These are phyloP conservation scores for Lactarius pseudohatsudake DNA, from an alignment of 768 basidiomycete genomes.

Conservation along the genomic window DNA sequence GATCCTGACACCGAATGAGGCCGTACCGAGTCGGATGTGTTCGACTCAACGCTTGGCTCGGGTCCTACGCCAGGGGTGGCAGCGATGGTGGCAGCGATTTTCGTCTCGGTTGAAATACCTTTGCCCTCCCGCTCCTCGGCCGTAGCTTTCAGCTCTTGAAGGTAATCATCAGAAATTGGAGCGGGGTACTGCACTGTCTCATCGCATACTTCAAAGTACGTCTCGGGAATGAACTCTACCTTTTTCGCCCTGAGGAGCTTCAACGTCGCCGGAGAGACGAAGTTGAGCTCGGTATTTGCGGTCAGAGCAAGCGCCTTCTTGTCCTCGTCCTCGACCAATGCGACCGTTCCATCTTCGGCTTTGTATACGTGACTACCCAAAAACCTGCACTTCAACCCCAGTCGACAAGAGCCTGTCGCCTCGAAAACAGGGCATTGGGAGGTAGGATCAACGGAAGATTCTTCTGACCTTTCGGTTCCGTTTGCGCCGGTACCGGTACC, in stretches of 20 bases:
- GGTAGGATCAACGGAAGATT: conserved; percentile 45
- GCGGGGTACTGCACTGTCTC: conserved; percentile 52
- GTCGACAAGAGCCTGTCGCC: conserved; percentile 72
- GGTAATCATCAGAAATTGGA: conserved; percentile 63
- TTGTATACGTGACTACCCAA: conserved; percentile 70
- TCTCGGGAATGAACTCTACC: conserved; percentile 40
- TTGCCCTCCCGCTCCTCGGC: conserved; percentile 6
- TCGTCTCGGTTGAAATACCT: conserved; percentile 20
- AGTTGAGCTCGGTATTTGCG: conserved; percentile 66
- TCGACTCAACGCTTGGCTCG: conserved; percentile 1
- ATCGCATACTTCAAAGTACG: conserved; percentile 1
- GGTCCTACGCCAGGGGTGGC: conserved; percentile 18
- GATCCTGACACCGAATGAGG: conserved; percentile 25
- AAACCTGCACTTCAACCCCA: conserved; percentile 90
- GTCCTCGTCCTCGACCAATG: conserved; percentile 54
- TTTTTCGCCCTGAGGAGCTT: conserved; percentile 67
- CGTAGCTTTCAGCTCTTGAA: conserved; percentile 47
- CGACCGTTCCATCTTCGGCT: conserved; percentile 46
- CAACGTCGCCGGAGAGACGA: conserved; percentile 53
- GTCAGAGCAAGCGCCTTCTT: conserved; percentile 51
- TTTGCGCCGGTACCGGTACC: conserved; percentile 29
- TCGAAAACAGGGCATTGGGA: conserved; percentile 66
- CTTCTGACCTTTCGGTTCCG: conserved; percentile 34
- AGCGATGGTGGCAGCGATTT: conserved; percentile 11
- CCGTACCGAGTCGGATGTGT: conserved; percentile 28